Evolutionary conservation across 2,329 filamentous ascomycete genomes (phyloP).

Genomic region (Arachnopeziza araneosa): DNA sequence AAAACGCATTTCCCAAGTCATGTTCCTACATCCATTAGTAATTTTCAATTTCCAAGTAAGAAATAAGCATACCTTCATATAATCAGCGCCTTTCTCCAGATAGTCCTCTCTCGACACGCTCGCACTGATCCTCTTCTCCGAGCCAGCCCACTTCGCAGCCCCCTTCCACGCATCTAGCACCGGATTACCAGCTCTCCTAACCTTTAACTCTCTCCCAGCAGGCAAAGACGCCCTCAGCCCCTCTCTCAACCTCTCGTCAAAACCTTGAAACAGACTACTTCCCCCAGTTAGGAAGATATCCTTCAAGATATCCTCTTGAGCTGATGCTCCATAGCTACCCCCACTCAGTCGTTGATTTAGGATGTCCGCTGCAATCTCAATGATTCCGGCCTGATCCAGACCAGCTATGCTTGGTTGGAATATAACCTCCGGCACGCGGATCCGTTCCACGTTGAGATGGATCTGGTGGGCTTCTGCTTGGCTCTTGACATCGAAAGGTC

Average conservation of each 20-base stretch:
- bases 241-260: slow-evolving; percentile 72
- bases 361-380: slow-evolving; percentile 89
- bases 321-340: slow-evolving; percentile 29
- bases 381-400: slow-evolving; percentile 85
- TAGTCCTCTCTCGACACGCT: slow-evolving; percentile 79
- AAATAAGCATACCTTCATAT: slow-evolving; percentile 63
- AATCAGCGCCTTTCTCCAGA: slow-evolving; percentile 85
- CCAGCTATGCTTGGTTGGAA: slow-evolving; percentile 92
- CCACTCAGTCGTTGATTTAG: slow-evolving; percentile 70
- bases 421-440: slow-evolving; percentile 86
- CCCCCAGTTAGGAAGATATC: slow-evolving; percentile 96
- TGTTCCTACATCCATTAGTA: slow-evolving; percentile 47
- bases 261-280: slow-evolving; percentile 77
- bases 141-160: slow-evolving; percentile 75
- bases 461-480: slow-evolving; percentile 80
- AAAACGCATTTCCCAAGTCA: slow-evolving; percentile 57
- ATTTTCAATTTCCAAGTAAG: neutral
- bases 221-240: slow-evolving; percentile 72
- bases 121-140: slow-evolving; percentile 52
- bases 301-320: slow-evolving; percentile 65
- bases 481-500: slow-evolving; percentile 75
- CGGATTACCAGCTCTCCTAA: slow-evolving; percentile 70
- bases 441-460: slow-evolving; percentile 93
- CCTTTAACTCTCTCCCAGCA: slow-evolving; percentile 57
- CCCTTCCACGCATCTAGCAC: slow-evolving; percentile 90